phyloP scores from a whole-genome alignment of 352 stramenopile species.

The Globisporangium splendens region DNA sequence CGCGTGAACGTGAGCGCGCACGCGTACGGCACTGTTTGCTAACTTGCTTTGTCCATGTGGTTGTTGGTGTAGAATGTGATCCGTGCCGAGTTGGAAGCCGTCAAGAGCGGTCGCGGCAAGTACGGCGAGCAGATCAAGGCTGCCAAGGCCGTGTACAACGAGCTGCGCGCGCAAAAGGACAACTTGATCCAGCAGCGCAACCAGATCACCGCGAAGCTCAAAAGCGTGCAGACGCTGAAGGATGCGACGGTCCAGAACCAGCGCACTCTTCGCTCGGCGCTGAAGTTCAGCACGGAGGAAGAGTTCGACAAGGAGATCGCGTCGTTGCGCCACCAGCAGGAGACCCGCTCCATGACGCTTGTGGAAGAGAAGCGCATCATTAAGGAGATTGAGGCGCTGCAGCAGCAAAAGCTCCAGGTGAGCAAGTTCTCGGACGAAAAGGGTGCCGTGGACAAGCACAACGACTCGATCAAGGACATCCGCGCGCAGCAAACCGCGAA shows the following conservation, averaged over 20 bases:
- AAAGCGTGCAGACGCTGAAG: slow-evolving; percentile 81
- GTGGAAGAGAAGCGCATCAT: slow-evolving; percentile 96
- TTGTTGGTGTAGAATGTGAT: slow-evolving; percentile 35
- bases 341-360: slow-evolving; percentile 95
- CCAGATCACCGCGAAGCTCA: slow-evolving; percentile 76
- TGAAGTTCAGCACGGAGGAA: slow-evolving; percentile 86
- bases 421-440: slow-evolving; percentile 81
- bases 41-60: neutral
- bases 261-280: slow-evolving; percentile 45
- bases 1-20: neutral
- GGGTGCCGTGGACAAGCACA: slow-evolving; percentile 76
- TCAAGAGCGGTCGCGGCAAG: slow-evolving; percentile 78
- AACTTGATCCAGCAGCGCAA: slow-evolving; percentile 85
- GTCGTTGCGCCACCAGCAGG: slow-evolving; percentile 87
- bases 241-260: slow-evolving; percentile 71
- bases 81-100: slow-evolving; percentile 69
- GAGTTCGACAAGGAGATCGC: slow-evolving; percentile 93
- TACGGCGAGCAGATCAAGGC: slow-evolving; percentile 86
- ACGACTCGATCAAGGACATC: slow-evolving; percentile 77
- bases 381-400: slow-evolving; percentile 94
- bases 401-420: slow-evolving; percentile 89
- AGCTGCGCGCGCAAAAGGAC: slow-evolving; percentile 81
- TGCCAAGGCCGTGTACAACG: slow-evolving; percentile 81
- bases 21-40: neutral
- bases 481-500: slow-evolving; percentile 81